These are phyloP conservation scores for Atalantia buxifolia DNA, from an alignment of 345 rosid species.

Conservation along the genomic window DNA sequence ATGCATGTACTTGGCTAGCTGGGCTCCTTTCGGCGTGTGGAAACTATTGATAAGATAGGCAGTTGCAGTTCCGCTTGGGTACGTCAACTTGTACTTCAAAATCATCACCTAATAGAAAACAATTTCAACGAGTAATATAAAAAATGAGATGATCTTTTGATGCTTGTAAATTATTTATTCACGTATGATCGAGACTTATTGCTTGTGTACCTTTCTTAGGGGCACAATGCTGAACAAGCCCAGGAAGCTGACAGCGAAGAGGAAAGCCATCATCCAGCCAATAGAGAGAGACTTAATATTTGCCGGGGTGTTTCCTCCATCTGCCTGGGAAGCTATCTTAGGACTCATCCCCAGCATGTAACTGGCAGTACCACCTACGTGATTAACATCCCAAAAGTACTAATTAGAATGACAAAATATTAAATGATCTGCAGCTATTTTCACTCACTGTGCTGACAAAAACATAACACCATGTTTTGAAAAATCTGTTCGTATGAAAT, in stretches of 20 bases:
- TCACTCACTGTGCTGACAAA: not conserved
- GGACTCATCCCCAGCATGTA: constrained; percentile 79
- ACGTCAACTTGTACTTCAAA: constrained; percentile 70
- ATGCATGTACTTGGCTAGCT: constrained; percentile 54
- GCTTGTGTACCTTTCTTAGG: constrained; percentile 55
- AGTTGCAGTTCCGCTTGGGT: constrained; percentile 94
- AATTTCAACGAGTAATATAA: too few species aligned
- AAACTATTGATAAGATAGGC: constrained; percentile 90
- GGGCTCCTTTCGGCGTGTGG: constrained; percentile 92
- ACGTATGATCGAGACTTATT: not conserved
- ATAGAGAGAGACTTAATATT: constrained; percentile 61
- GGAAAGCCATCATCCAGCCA: constrained; percentile 81
- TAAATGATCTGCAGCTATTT: not conserved
- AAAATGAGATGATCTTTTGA: not conserved
- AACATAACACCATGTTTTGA: not conserved
- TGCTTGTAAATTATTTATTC: not conserved
- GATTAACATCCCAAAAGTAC: not conserved
- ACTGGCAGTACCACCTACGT: constrained; percentile 79
- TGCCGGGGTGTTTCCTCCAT: constrained; percentile 42
- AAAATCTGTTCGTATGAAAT: not conserved
- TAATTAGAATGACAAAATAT: not conserved
- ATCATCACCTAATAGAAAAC: constrained; percentile 59
- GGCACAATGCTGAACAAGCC: constrained; percentile 84
- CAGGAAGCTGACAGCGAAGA: constrained; percentile 78
- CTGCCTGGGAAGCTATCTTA: constrained; percentile 46